phyloP scores from a whole-genome alignment of 768 basidiomycete genomes.

The Serendipita vermifera region DNA sequence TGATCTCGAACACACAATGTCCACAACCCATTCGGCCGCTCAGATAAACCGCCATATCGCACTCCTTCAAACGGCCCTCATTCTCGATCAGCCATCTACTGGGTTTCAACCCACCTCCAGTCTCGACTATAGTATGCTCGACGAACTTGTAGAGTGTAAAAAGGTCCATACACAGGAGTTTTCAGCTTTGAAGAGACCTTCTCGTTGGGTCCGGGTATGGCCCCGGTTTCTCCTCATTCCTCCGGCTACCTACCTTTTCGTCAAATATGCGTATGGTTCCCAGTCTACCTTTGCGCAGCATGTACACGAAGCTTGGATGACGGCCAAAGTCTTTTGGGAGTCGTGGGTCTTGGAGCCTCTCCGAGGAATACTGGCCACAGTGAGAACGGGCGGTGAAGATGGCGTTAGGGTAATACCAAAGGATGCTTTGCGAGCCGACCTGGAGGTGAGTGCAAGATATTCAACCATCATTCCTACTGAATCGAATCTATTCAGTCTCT shows the following conservation, averaged over 20 bases:
- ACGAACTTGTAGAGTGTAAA: conserved; percentile 18
- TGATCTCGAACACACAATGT: conserved; percentile 10
- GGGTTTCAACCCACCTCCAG: conserved; percentile 10
- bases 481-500: conserved; percentile 46
- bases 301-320: conserved; percentile 48
- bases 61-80: conserved; percentile 2
- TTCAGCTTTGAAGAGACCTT: conserved; percentile 48
- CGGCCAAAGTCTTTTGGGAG: conserved; percentile 54
- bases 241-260: conserved; percentile 42
- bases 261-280: conserved; percentile 42
- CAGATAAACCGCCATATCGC: background rate
- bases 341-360: conserved; percentile 83
- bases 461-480: background rate
- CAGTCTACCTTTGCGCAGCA: conserved; percentile 45
- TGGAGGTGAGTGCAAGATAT: conserved; percentile 61
- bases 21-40: conserved; percentile 13
- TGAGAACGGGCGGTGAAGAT: conserved; percentile 66
- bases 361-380: conserved; percentile 66
- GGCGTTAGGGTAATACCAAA: conserved; percentile 56
- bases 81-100: conserved; percentile 11
- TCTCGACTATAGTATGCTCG: conserved; percentile 15
- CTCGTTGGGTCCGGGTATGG: conserved; percentile 59
- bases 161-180: conserved; percentile 23
- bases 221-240: conserved; percentile 69
- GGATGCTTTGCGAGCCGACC: conserved; percentile 73